These are phyloP conservation scores for Letharia columbiana DNA, from an alignment of 495 filamentous ascomycete species.

Conservation along the genomic window DNA sequence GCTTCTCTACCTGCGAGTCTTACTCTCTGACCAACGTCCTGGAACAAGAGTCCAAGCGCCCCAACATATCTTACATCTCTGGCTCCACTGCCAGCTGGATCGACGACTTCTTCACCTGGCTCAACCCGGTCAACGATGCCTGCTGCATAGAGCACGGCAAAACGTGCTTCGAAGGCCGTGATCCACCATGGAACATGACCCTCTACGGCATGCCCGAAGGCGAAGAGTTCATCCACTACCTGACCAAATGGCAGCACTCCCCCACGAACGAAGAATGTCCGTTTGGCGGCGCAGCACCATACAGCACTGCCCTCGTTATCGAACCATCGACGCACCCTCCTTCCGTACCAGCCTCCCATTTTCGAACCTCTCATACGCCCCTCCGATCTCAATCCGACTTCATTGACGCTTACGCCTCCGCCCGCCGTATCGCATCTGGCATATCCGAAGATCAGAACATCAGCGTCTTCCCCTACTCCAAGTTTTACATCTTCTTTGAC, in stretches of 20 bases:
- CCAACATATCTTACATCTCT: conserved; percentile 84
- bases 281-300: conserved; percentile 77
- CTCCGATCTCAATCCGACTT: conserved; percentile 87
- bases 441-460: conserved; percentile 60
- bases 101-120: conserved; percentile 92
- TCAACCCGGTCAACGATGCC: conserved; percentile 71
- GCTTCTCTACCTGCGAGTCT: conserved; percentile 77
- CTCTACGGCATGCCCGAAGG: conserved; percentile 88
- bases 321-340: conserved; percentile 44
- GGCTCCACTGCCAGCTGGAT: conserved; percentile 92
- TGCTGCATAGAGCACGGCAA: conserved; percentile 65
- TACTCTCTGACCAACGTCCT: conserved; percentile 79
- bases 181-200: conserved; percentile 78
- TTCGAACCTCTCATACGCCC: conserved; percentile 80
- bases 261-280: conserved; percentile 79
- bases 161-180: conserved; percentile 67
- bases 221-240: conserved; percentile 77
- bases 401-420: conserved; percentile 80
- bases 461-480: conserved; percentile 85
- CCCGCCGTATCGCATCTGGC: conserved; percentile 74
- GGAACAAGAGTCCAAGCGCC: conserved; percentile 84
- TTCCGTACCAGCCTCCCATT: conserved; percentile 61
- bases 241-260: conserved; percentile 68
- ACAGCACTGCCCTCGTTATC: conserved; percentile 76
- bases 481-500: conserved; percentile 98